A percentile compares a stretch with the other conserved stretches of the same genome.
These are phyloP conservation scores for Colletotrichum liriopes DNA, from an alignment of 2,329 filamentous ascomycete species.

Conservation along the genomic window DNA sequence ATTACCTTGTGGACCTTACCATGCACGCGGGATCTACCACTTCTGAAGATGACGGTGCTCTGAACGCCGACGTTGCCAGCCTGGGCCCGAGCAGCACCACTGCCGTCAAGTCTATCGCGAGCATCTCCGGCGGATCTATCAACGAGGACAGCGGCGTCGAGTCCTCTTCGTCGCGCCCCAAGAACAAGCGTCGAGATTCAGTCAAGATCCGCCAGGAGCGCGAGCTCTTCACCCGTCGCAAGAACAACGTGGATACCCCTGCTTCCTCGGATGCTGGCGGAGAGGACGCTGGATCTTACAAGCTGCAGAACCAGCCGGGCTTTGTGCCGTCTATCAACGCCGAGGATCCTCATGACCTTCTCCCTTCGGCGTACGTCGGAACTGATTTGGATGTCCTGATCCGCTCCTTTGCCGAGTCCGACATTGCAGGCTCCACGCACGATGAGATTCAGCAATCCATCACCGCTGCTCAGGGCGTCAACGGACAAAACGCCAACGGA, in stretches of 20 bases:
- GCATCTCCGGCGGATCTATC: constrained; percentile 82
- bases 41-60: constrained; percentile 71
- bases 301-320: constrained; percentile 63
- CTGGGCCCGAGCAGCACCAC: constrained; percentile 89
- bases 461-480: constrained; percentile 74
- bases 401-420: constrained; percentile 81
- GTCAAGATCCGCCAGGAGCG: constrained; percentile 89
- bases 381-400: constrained; percentile 90
- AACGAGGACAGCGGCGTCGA: constrained; percentile 77
- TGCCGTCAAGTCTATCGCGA: constrained; percentile 92
- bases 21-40: constrained; percentile 87
- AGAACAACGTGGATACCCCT: constrained; percentile 74
- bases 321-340: constrained; percentile 70
- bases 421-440: constrained; percentile 80
- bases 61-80: constrained; percentile 71
- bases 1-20: constrained; percentile 96
- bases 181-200: constrained; percentile 81
- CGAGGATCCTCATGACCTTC: constrained; percentile 79
- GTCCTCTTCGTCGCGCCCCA: constrained; percentile 75
- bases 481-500: constrained; percentile 74
- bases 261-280: constrained; percentile 71
- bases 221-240: constrained; percentile 90
- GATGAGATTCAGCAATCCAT: constrained; percentile 85
- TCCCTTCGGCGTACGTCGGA: constrained; percentile 71
- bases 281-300: constrained; percentile 66